A percentile compares a stretch with the other conserved stretches of the same genome.
Evolutionary conservation across 2,329 filamentous ascomycete species (phyloP).

Genomic region (Neoscytalidium dimidiatum): DNA sequence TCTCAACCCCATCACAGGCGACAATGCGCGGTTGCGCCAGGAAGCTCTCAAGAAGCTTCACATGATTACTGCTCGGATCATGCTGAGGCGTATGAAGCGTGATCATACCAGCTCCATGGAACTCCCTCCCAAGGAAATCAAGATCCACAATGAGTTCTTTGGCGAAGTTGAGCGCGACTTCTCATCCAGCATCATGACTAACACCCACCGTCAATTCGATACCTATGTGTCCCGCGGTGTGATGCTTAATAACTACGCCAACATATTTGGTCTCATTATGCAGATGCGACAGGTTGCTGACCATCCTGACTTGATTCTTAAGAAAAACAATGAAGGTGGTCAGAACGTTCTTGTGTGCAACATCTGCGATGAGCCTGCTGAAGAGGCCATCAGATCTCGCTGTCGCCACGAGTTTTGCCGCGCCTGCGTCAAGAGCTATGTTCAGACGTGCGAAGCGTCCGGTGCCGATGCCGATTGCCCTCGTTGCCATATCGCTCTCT

Average conservation of each 20-base stretch:
- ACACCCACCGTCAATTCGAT: constrained; percentile 83
- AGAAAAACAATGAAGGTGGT: constrained; percentile 81
- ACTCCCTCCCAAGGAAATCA: constrained; percentile 89
- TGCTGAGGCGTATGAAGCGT: constrained; percentile 92
- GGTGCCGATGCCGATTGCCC: constrained; percentile 70
- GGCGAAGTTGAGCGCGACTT: constrained; percentile 96
- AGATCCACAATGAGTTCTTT: constrained; percentile 93
- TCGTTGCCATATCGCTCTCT: constrained; percentile 83
- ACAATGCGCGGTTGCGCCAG: constrained; percentile 57
- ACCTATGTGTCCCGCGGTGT: constrained; percentile 95
- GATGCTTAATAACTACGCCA: constrained; percentile 93
- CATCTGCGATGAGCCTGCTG: constrained; percentile 94
- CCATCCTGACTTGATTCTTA: constrained; percentile 90
- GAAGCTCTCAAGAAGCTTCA: constrained; percentile 80
- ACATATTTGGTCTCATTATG: constrained; percentile 98
- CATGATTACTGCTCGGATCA: constrained; percentile 87
- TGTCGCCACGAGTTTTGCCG: constrained; percentile 95
- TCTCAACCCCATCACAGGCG: constrained; percentile 70
- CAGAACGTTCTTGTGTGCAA: constrained; percentile 90
- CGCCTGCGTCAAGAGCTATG: constrained; percentile 75
- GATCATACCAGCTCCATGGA: constrained; percentile 96
- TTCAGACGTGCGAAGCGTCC: constrained; percentile 72
- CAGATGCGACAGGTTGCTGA: constrained; percentile 98
- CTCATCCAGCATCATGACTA: constrained; percentile 93
- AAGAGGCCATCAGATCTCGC: constrained; percentile 87